phyloP scores from a whole-genome alignment of 805 yeast species.

The Metschnikowia lochheadii region DNA sequence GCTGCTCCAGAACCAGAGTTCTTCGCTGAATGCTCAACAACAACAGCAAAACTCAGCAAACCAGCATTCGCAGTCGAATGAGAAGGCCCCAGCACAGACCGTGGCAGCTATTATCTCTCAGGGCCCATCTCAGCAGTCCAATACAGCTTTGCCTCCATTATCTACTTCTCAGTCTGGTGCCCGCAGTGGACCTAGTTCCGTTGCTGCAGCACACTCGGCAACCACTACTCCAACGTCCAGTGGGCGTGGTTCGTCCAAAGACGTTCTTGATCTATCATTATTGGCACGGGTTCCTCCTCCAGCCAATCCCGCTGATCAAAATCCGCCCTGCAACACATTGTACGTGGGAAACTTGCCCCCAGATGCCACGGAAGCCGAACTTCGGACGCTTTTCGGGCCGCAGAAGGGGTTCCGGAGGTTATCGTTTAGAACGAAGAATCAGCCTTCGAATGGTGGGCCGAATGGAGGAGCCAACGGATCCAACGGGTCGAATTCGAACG shows the following conservation, averaged over 20 bases:
- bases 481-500: too few species aligned
- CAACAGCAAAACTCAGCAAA: conserved; percentile 1
- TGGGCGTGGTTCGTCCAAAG: conserved; percentile 21
- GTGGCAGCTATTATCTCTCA: conserved; percentile 17
- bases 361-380: conserved; percentile 91
- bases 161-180: conserved; percentile 4
- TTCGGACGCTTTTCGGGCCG: conserved; percentile 78
- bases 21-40: conserved; percentile 1
- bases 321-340: conserved; percentile 96
- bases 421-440: conserved; percentile 78
- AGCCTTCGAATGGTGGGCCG: conserved; percentile 19
- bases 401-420: conserved; percentile 91
- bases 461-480: conserved; percentile 2
- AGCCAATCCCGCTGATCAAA: conserved; percentile 98
- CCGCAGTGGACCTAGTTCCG: conserved; percentile 12
- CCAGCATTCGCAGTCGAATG: background rate
- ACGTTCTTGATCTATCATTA: conserved; percentile 63
- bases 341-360: conserved; percentile 97
- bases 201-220: conserved; percentile 5
- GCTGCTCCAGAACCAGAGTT: background rate
- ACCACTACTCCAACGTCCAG: conserved; percentile 12
- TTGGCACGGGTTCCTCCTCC: conserved; percentile 83
- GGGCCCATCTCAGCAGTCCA: conserved; percentile 14
- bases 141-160: conserved; percentile 6
- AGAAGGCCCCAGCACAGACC: conserved; percentile 8